Base-by-base conservation (phyloP, 1,284 basidiomycete genomes). In the Cutaneotrichosporon sp. region DNA sequence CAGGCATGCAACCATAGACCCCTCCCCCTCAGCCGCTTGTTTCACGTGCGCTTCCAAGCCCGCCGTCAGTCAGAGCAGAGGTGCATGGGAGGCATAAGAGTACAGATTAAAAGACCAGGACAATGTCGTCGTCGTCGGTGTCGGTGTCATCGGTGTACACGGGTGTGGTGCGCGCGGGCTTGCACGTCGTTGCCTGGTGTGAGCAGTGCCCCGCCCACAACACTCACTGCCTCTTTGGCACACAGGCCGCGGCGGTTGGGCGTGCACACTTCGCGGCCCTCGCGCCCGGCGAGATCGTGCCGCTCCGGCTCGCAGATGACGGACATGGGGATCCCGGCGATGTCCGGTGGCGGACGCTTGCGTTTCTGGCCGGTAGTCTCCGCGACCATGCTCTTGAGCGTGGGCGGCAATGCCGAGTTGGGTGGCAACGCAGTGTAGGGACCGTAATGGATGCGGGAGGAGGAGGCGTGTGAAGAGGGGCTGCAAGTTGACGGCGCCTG, bases 1-100 rank as follows among this genome's bases (percentile, higher is more conserved):
- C 36, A 51, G 51, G 47, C 54, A 59, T 59, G 54, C 51, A 59
- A 37, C 42, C 54, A 53, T 59, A 54, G 51, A 52, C 46, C 21
- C 22, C 33, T 45, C 43, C n/a, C 4, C 20, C 9, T 14, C 23
- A 22, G 4, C 20, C 12, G 12, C 26, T 30, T 22, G 2, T 30
- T 8, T 4, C 7, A 30, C 26, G 10, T 30, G 10, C n/a, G 26
- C 26, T 5, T 30, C 7, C 26, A 30, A 10, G 26, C 5, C 26
- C 7, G 5, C 5, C 26, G 26, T 30, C 26, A 30, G 26, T n/a
- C n/a, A 30, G 26, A 30, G 26, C 26, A 30, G 26, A 30, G 26
- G 10, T 43, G 15, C 22, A 41, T 17, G 34, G 34, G 34, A 8
- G 15, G 7, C 22, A n/a, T 4, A n/a, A 30, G 26, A 10, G 26